These are phyloP conservation scores for Cytospora schulzeri DNA, from an alignment of 2,329 filamentous ascomycete genomes.

Conservation along the genomic window DNA sequence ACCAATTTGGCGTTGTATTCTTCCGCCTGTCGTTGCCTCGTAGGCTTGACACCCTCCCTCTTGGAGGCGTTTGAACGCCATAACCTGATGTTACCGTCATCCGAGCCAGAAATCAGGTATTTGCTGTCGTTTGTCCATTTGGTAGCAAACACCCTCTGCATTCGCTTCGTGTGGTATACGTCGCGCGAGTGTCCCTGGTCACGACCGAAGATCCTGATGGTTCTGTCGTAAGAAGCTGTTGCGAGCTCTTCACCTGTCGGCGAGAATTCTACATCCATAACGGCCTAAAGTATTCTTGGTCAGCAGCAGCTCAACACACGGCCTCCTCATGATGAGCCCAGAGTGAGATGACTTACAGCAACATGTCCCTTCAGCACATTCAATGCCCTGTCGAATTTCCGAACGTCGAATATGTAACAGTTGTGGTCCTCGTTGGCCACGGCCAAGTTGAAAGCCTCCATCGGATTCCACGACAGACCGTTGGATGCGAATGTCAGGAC, in stretches of 20 bases:
- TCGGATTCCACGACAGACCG: conserved; percentile 88
- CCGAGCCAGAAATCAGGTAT: conserved; percentile 86
- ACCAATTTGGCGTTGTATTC: conserved; percentile 90
- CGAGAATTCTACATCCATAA: conserved; percentile 95
- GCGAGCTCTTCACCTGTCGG: conserved; percentile 94
- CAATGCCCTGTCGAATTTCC: conserved; percentile 82
- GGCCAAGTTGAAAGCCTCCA: conserved; percentile 84
- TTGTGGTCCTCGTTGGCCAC: conserved; percentile 95
- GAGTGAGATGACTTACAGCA: conserved; percentile 35
- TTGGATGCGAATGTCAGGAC: conserved; percentile 83
- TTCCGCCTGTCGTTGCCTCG: conserved; percentile 80
- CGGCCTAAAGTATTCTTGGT: conserved; percentile 51
- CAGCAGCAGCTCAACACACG: neutral
- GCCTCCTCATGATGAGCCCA: neutral
- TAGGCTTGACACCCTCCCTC: conserved; percentile 81
- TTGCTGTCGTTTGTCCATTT: conserved; percentile 87
- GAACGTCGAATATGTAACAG: conserved; percentile 85
- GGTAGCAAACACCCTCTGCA: conserved; percentile 90
- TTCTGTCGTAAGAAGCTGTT: conserved; percentile 85
- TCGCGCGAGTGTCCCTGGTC: conserved; percentile 83
- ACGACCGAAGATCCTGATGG: conserved; percentile 81
- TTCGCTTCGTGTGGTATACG: conserved; percentile 96
- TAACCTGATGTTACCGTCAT: conserved; percentile 75
- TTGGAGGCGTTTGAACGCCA: conserved; percentile 88
- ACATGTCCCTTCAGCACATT: conserved; percentile 92